Conservation (phyloP, 1,139 yeast species). For the Candida sanyaensis region DNA sequence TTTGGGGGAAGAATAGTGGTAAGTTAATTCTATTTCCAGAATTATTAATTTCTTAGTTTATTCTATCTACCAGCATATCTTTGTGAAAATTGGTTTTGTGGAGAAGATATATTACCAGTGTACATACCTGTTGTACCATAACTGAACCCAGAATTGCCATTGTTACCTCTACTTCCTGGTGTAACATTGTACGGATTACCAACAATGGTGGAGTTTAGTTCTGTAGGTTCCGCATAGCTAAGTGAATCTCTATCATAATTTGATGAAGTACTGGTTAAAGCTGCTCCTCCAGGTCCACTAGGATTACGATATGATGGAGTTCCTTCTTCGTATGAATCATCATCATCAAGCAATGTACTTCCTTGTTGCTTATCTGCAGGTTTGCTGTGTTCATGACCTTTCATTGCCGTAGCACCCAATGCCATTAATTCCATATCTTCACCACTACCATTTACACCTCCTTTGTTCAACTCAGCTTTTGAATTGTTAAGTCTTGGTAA, state of each 20-base stretch:
- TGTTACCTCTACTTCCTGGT: constrained; percentile 3
- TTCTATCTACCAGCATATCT: background rate
- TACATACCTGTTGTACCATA: constrained; percentile 14
- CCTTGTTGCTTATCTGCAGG: constrained; percentile 20
- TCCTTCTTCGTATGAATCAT: constrained; percentile 26
- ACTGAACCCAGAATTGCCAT: constrained; percentile 13
- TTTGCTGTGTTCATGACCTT: constrained; percentile 59
- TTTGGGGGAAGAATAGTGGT: too few species aligned
- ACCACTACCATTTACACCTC: constrained; percentile 26
- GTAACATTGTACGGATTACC: constrained; percentile 42
- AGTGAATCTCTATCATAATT: constrained; percentile 31
- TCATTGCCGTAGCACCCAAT: constrained; percentile 85
- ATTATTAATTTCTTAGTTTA: too few species aligned
- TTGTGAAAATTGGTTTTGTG: constrained; percentile 12
- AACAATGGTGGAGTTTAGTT: constrained; percentile 46
- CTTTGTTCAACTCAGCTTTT: constrained; percentile 29
- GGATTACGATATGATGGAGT: constrained; percentile 5
- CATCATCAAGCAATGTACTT: constrained; percentile 34
- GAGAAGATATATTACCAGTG: constrained; percentile 12
- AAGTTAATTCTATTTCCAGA: too few species aligned
- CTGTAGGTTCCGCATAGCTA: constrained; percentile 41
- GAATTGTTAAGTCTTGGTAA: constrained; percentile 63
- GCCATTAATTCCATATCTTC: constrained; percentile 83
- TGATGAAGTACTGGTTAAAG: constrained; percentile 11
- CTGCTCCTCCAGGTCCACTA: constrained; percentile 7